phyloP scores from a whole-genome alignment of 2,329 filamentous ascomycete genomes.

The Claviceps arundinis region DNA sequence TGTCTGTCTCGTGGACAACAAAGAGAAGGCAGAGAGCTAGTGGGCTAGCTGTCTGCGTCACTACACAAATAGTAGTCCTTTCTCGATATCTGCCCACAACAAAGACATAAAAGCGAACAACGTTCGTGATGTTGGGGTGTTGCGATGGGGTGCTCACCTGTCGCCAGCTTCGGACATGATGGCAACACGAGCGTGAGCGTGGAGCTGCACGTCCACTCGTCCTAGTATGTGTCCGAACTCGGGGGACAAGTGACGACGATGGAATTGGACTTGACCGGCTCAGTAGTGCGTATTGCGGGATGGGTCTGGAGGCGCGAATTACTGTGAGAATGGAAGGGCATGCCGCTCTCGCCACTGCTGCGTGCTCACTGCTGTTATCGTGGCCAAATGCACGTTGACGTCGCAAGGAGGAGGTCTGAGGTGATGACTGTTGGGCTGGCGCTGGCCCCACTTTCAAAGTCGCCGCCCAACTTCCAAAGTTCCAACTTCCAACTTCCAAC shows the following conservation, averaged over 20 bases:
- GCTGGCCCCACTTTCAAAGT: too few species aligned
- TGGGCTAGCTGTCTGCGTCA: too few species aligned
- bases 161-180: constrained; percentile 22
- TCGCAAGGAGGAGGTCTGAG: background rate
- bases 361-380: background rate
- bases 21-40: background rate
- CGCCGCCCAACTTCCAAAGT: too few species aligned
- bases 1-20: background rate
- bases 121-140: too few species aligned
- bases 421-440: background rate
- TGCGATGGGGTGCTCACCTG: constrained; percentile 11
- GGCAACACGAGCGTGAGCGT: constrained; percentile 2
- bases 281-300: background rate
- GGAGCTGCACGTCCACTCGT: background rate
- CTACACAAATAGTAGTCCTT: background rate
- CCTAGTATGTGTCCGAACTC: background rate
- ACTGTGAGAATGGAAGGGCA: background rate
- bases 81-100: background rate
- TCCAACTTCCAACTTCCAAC: too few species aligned
- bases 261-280: background rate
- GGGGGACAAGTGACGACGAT: background rate
- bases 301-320: background rate
- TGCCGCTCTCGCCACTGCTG: background rate
- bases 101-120: background rate
- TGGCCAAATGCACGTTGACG: background rate